phyloP scores from a whole-genome alignment of 805 yeast genomes.

The Ogataea pini region DNA sequence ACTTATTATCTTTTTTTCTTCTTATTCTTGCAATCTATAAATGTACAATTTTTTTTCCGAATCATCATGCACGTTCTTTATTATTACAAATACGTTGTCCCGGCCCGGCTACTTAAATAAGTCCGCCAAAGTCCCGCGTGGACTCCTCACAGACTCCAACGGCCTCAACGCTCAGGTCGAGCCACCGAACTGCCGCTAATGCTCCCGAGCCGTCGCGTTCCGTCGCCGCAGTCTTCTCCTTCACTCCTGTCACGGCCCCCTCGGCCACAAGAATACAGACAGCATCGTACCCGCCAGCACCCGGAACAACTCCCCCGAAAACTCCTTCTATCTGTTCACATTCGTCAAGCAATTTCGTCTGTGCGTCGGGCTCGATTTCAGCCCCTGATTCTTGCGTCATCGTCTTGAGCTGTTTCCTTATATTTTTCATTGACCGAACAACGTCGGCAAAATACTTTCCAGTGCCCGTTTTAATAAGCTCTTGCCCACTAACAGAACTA shows the following conservation, averaged over 20 bases:
- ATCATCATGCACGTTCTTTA: background rate
- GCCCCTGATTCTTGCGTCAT: constrained; percentile 73
- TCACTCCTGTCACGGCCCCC: constrained; percentile 39
- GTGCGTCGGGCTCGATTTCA: constrained; percentile 82
- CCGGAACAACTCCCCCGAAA: constrained; percentile 95
- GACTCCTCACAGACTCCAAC: constrained; percentile 56
- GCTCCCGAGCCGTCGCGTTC: constrained; percentile 20
- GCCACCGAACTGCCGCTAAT: constrained; percentile 61
- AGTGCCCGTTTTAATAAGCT: constrained; percentile 13
- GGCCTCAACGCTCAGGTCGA: constrained; percentile 62
- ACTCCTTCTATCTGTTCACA: constrained; percentile 68
- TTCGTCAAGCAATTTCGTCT: constrained; percentile 66
- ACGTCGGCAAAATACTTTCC: constrained; percentile 34
- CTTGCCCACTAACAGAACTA: background rate
- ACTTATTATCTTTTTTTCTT: background rate
- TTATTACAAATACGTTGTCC: background rate
- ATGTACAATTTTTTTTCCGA: background rate
- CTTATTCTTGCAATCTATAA: too few species aligned
- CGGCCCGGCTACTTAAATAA: constrained; percentile 10
- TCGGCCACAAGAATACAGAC: constrained; percentile 68
- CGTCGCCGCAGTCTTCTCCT: constrained; percentile 6
- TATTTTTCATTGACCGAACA: constrained; percentile 42
- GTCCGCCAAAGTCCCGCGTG: constrained; percentile 34
- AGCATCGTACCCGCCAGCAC: constrained; percentile 98
- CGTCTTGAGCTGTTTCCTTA: constrained; percentile 58